Base-by-base conservation (phyloP, 257 asterid species). In the Petunia axillaris region DNA sequence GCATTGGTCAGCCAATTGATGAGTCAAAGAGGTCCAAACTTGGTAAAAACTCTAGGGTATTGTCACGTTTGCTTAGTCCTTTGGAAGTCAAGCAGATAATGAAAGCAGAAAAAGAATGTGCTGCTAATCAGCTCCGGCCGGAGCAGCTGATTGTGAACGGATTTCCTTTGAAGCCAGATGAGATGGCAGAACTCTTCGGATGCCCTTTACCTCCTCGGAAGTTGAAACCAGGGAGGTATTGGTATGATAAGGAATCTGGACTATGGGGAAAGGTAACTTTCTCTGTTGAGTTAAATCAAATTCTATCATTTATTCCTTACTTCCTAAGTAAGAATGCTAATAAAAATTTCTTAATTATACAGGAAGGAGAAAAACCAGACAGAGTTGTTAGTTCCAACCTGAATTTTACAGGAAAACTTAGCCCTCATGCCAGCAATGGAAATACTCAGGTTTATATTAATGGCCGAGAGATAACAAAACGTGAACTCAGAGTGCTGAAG, bases 301-400 rank as follows among this genome's bases (percentile, higher is more conserved):
- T 70, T 83, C 70, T 64, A 16, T 44, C 67, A 8, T 79, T 58
- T 35, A 48, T 43, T 76, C 80, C 5, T 84, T 64, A 15, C 44
- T 57, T 2, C 41, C 36, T 66, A 55, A 77, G 41, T 35, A 83
- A 79, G 71, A 83, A 64, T 50, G 62, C 44, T 81, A 82, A 80
- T 87, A 78, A 86, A 80, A 76, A 46, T 52, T 37, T 83, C 78
- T 66, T 62, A 10, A 82, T 83, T 80, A 78, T 54, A 79, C 92
- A 95, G 99, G 99, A 95, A 80, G 99, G 99, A 62, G 97, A 91
- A 86, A 95, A 95, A 78, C 99, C 99, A 6, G 97, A 93, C 81
- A 91, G 91, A 83, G 46, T 87, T 85, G 88, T 95, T 39, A 91
- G 96, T 83, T 93, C 99, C 57, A 93, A 95, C 83, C 86, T 95